Evolutionary conservation across 441 rosid genomes (phyloP).

Genomic region (Sinapis alba): DNA sequence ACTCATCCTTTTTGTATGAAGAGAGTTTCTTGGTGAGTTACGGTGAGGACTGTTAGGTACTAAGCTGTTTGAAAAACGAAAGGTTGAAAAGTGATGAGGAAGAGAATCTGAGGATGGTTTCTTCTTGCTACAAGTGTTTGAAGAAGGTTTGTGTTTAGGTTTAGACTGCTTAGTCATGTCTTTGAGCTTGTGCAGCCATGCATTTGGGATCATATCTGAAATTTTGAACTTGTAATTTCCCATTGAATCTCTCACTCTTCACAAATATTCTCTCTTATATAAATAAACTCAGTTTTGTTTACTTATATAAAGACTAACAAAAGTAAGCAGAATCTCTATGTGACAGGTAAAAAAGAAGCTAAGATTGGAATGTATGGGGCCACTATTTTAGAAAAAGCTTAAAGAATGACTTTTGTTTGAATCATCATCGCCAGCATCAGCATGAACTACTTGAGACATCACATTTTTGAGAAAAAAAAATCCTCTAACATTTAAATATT

Average conservation of each 20-base stretch:
- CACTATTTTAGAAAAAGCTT: conserved; percentile 13
- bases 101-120: conserved; percentile 26
- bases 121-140: conserved; percentile 28
- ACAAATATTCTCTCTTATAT: conserved; percentile 16
- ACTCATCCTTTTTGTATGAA: conserved; percentile 44
- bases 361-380: conserved; percentile 23
- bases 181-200: conserved; percentile 69
- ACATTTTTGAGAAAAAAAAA: too few species aligned
- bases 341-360: conserved; percentile 28
- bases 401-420: conserved; percentile 26
- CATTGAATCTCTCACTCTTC: conserved; percentile 39
- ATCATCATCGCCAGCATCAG: conserved; percentile 27
- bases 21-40: conserved; percentile 46
- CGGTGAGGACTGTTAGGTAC: conserved; percentile 41
- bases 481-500: too few species aligned
- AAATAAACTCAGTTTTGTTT: not conserved
- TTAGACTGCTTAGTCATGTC: conserved; percentile 50
- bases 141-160: conserved; percentile 30
- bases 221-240: conserved; percentile 58
- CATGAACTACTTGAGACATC: conserved; percentile 21
- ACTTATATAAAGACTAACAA: conserved; percentile 1
- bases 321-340: conserved; percentile 8
- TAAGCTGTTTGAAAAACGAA: conserved; percentile 31
- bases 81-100: conserved; percentile 48
- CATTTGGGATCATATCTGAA: conserved; percentile 71